Evolutionary conservation across 1,284 basidiomycete genomes (phyloP).

Genomic region (Peniophora sp.): DNA sequence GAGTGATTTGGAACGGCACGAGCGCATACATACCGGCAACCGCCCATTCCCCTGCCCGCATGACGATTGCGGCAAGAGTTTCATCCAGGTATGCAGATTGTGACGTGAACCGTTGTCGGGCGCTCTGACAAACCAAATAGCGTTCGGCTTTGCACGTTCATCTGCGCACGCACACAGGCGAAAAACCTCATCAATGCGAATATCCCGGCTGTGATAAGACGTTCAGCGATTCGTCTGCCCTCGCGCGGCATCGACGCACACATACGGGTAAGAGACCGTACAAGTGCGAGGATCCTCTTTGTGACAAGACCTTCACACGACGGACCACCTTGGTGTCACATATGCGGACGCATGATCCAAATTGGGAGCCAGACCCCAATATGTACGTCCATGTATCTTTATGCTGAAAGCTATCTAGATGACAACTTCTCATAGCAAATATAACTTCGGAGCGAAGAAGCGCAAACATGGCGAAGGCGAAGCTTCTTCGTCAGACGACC

Average conservation of each 20-base stretch:
- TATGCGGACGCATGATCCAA: constrained; percentile 76
- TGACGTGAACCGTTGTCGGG: constrained; percentile 2
- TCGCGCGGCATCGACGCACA: constrained; percentile 81
- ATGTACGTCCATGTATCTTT: constrained; percentile 40
- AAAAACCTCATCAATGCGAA: constrained; percentile 84
- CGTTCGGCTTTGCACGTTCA: constrained; percentile 84
- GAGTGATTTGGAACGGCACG: constrained; percentile 72
- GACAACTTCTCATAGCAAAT: constrained; percentile 62
- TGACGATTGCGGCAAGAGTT: constrained; percentile 72
- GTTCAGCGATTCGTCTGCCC: constrained; percentile 83
- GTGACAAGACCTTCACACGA: constrained; percentile 80
- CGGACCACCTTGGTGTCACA: constrained; percentile 73
- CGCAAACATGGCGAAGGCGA: constrained; percentile 47
- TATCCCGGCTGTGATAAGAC: constrained; percentile 78
- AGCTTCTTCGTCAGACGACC: constrained; percentile 14
- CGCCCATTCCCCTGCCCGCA: constrained; percentile 71
- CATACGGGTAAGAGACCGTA: constrained; percentile 81
- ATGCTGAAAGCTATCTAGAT: background rate
- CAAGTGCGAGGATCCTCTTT: constrained; percentile 70
- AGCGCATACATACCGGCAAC: constrained; percentile 85
- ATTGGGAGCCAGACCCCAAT: constrained; percentile 73
- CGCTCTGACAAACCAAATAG: constrained; percentile 28
- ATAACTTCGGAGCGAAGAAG: constrained; percentile 67
- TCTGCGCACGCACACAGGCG: constrained; percentile 80
- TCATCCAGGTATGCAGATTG: constrained; percentile 62